Evolutionary conservation across 352 stramenopile genomes (phyloP), one percentile per base, ranked within the genome.

Genomic region (Globisporangium takayamanum): DNA sequence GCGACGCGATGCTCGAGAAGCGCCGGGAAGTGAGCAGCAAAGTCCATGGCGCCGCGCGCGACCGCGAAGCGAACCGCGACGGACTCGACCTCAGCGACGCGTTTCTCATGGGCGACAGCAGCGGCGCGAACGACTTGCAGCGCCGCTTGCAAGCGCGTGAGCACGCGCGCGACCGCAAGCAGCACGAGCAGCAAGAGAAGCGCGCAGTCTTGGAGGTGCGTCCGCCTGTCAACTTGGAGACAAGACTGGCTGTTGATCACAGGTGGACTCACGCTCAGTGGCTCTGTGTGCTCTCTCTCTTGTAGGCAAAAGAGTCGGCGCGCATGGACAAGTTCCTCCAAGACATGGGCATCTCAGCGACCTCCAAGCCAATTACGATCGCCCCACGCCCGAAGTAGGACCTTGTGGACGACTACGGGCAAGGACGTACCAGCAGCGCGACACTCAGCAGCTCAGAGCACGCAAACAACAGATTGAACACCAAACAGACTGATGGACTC

Each of bases 311-410:
- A 37, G 80, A 91, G 53, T 70, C 71, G 3, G 80, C 76, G 16
- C 70, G 80, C 5, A 91, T 91, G 80, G 77, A 91, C 51, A 87
- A 89, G 63, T 91, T 91, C 37, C 59, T 91, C 22, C 59, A 70
- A 25, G 78, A 88, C 26, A 88, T 91, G 78, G 80, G 80, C 4
- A 69, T 90, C 18, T 50, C 70, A 14, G 62, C 64, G 37, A 63
- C 54, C 10, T 67, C 72, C 41, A 59, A 73, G 22, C 70, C 68
- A n/a, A 78, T 87, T 50, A 85, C 74, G 16, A 89, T 89, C 36
- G 72, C 70, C 15, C 77, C 77, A 7, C 76, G 79, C 42, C 49
- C 50, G 36, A 22, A 57, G 10, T 57, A 25, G 25, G 3, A 47
- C 44, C n/a, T 36, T 5, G 14, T 37, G n/a, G 11, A 14, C 48